Evolutionary conservation across 768 basidiomycete species (phyloP), one percentile per base, ranked within the genome.

Genomic region (Boletus pseudo-olivaceus): DNA sequence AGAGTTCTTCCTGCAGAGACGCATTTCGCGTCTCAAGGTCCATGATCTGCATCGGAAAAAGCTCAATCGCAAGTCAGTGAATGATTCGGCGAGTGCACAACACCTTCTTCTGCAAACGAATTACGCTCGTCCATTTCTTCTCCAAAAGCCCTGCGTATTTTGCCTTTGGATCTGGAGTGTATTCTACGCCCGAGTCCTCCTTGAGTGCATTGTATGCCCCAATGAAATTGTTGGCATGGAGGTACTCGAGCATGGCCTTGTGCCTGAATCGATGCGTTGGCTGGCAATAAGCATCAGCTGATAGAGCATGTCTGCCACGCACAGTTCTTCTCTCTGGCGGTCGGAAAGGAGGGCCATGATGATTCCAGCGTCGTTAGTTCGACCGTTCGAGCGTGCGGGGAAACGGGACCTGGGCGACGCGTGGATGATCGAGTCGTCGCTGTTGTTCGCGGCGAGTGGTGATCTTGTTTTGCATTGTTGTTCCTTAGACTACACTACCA

Each of bases 51-150:
- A 17, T 33, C 46, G 47, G 35, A 30, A 57, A 62, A 37, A 35
- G 54, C 17, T 57, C 42, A 41, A 55, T 57, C 47, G 44, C 30
- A 39, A 20, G 34, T 9, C 23, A 20, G 39, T 46, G 53, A 37
- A 53, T 34, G 55, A 56, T n/a, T 39, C 27, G 34, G 58, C 57
- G 42, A 40, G 45, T 35, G 42, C 35, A 61, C 65, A 58, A 56
- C 41, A 88, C 93, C 85, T 95, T 96, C 80, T 95, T 92, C 76
- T 98, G 95, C 68, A 98, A 72, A 60, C 95, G 82, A 54, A 98
- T 95, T 33, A 97, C 93, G 66, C 88, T 91, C 46, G 92, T 96
- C 95, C 95, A 98, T 72, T 98, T 98, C 85, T 96, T 96, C 77
- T 93, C 95, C 56, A 98, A 74, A 53, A 98, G 74, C 1, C 93